Base-by-base conservation (phyloP, 257 asterid species). In the Gentiana dahurica region DNA sequence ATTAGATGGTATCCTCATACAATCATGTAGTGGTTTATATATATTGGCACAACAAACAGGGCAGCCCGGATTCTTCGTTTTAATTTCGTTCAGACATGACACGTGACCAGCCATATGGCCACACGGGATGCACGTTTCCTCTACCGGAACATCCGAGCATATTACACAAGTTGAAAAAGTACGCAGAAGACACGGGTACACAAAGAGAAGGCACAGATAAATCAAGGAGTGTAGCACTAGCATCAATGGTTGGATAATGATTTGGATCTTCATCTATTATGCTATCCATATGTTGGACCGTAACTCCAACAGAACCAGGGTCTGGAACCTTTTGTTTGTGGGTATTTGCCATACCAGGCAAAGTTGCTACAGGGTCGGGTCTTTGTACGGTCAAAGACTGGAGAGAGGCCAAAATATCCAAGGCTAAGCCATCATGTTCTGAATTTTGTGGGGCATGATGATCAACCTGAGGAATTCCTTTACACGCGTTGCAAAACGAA, bases 41-140 rank as follows among this genome's bases (percentile, higher is more conserved):
- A 86, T 89, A 72, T 80, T 79, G 61, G 88, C 67, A 39, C 97
- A 94, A 63, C 97, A 89, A 1, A 89, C 86, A 2, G 97, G 97
- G 83, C 97, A 89, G 24, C 95, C 97, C 86, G 84, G 84, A 37
- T 80, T 78, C 68, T 86, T 84, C 24, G 68, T 83, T 65, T 78
- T 75, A 47, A 86, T 71, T 55, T 86, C 97, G 36, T 67, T 80
- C 77, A 89, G 72, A 71, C 97, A 89, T 6, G 80, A 59, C 95
- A 86, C 80, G 85, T 95, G 84, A 47, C 97, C 97, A 3, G 84
- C 95, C 94, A 89, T 78, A 74, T 89, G 97, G 8, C 97, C 97
- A 62, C 97, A 89, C 1, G 97, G 97, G 53, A 89, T 54, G 53
- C 97, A 89, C 65, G 94, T 95, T 61, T 90, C 97, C 79, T 86